A percentile compares a stretch with the other conserved stretches of the same genome.
phyloP scores from a whole-genome alignment of 2,329 filamentous ascomycete species.

The Penicillium sp. region DNA sequence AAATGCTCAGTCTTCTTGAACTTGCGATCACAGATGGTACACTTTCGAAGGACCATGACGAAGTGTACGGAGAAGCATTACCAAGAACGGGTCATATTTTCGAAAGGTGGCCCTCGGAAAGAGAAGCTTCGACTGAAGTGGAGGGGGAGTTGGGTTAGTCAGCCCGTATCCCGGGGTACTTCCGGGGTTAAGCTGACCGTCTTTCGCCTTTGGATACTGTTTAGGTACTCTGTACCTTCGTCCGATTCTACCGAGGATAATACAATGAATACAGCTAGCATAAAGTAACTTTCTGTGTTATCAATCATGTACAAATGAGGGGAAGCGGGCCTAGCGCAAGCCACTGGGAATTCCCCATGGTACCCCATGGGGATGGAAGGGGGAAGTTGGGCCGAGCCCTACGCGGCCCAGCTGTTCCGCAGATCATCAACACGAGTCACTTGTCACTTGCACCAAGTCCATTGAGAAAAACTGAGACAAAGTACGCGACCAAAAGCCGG shows the following conservation, averaged over 20 bases:
- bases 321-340: constrained; percentile 1
- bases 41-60: constrained; percentile 43
- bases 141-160: constrained; percentile 13
- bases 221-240: neutral
- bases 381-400: constrained; percentile 9
- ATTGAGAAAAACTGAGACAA: neutral
- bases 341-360: constrained; percentile 10
- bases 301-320: constrained; percentile 1
- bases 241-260: constrained; percentile 9
- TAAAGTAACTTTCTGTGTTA: neutral
- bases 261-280: constrained; percentile 3
- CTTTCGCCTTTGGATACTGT: neutral
- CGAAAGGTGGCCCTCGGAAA: neutral
- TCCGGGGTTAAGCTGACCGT: constrained; percentile 12
- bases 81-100: neutral
- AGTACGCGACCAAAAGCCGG: neutral
- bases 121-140: constrained; percentile 2
- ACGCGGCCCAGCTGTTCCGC: neutral
- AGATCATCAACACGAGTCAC: neutral
- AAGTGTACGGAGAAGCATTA: constrained; percentile 8
- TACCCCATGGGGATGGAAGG: constrained; percentile 1
- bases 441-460: neutral
- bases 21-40: constrained; percentile 49
- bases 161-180: neutral
- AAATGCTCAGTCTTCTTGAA: constrained; percentile 56